Evolutionary conservation across 768 basidiomycete genomes (phyloP).

Genomic region (Xanthoconium stramineum): DNA sequence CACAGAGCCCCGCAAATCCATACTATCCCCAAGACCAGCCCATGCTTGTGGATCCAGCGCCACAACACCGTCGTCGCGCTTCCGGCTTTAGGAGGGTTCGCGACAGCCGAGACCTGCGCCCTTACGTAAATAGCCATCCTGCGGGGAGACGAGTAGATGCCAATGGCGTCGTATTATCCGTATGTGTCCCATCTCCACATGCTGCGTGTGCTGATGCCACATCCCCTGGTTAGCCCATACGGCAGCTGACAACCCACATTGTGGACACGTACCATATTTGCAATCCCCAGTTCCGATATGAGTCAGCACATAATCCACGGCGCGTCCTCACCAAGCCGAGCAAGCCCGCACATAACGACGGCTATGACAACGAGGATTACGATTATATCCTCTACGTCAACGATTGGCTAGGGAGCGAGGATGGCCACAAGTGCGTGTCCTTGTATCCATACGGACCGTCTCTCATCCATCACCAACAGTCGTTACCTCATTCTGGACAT

Average conservation of each 20-base stretch:
- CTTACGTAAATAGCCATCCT: conserved; percentile 62
- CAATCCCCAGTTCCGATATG: conserved; percentile 94
- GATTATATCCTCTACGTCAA: conserved; percentile 99
- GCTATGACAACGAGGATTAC: conserved; percentile 98
- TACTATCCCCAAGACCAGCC: conserved; percentile 63
- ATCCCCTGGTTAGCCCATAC: conserved; percentile 41
- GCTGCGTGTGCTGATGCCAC: conserved; percentile 5
- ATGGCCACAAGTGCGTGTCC: conserved; percentile 83
- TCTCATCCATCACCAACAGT: conserved; percentile 38
- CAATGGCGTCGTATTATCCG: conserved; percentile 75
- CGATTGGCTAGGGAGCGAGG: conserved; percentile 92
- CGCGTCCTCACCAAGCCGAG: conserved; percentile 97
- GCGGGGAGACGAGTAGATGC: conserved; percentile 73
- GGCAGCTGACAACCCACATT: conserved; percentile 80
- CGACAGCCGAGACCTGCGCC: conserved; percentile 72
- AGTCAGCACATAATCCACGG: conserved; percentile 90
- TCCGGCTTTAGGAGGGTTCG: conserved; percentile 79
- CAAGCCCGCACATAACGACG: conserved; percentile 93
- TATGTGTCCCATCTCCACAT: conserved; percentile 40
- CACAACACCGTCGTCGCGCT: conserved; percentile 59
- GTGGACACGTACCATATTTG: conserved; percentile 91
- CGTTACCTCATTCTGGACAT: conserved; percentile 94
- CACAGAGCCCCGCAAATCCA: conserved; percentile 48
- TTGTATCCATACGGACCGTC: not conserved
- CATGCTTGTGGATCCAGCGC: conserved; percentile 66